Percentiles rank a stretch among this genome's conserved stretches.
Conservation (phyloP, 108 stramenopile species). For the Mediolabrus comicus region DNA sequence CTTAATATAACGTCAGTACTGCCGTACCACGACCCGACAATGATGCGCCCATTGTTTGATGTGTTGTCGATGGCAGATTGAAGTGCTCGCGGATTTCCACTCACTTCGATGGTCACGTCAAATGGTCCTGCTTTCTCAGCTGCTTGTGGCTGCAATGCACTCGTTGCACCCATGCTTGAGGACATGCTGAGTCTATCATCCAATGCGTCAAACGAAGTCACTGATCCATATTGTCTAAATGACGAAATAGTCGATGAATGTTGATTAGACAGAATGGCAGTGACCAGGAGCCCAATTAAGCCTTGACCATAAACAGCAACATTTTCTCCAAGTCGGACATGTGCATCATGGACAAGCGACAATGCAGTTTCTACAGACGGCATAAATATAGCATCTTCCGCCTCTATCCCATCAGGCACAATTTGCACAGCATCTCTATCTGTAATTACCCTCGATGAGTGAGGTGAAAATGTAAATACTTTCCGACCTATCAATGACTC, state of each 20-base stretch:
- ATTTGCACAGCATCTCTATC: slow-evolving; percentile 70
- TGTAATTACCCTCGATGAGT: slow-evolving; percentile 74
- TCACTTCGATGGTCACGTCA: slow-evolving; percentile 91
- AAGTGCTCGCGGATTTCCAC: slow-evolving; percentile 79
- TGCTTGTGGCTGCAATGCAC: slow-evolving; percentile 62
- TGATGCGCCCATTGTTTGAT: slow-evolving; percentile 71
- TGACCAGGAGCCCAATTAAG: slow-evolving; percentile 88
- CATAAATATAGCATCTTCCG: slow-evolving; percentile 92
- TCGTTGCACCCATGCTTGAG: slow-evolving; percentile 73
- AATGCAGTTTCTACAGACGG: slow-evolving; percentile 93
- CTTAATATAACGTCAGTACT: slow-evolving; percentile 68
- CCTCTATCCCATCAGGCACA: slow-evolving; percentile 80
- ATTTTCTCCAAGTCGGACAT: slow-evolving; percentile 81
- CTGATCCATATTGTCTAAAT: slow-evolving; percentile 33
- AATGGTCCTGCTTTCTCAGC: slow-evolving; percentile 61
- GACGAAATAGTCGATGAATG: slow-evolving; percentile 1
- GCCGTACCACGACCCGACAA: slow-evolving; percentile 92
- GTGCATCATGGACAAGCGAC: slow-evolving; percentile 89
- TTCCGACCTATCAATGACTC: slow-evolving; percentile 59
- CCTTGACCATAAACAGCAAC: slow-evolving; percentile 92
- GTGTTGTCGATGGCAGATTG: slow-evolving; percentile 86
- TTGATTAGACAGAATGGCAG: slow-evolving; percentile 60
- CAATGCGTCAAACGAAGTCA: slow-evolving; percentile 78
- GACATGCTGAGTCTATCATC: slow-evolving; percentile 73
- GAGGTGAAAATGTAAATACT: slow-evolving; percentile 87